phyloP scores from a whole-genome alignment of 2,329 filamentous ascomycete genomes.

The Fonsecaea monophora region DNA sequence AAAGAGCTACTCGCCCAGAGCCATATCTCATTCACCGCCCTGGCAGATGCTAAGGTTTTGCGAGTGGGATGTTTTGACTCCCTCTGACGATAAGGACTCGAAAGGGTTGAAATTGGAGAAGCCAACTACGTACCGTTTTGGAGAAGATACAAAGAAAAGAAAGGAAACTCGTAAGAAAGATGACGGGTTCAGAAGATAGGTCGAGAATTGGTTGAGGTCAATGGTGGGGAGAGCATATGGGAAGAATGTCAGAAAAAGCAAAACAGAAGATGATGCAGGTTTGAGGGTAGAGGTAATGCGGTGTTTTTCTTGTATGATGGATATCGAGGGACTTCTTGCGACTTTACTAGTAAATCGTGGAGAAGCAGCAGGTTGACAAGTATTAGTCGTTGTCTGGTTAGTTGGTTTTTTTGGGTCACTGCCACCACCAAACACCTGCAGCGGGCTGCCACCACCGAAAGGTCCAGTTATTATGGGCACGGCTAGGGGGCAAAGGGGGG shows the following conservation, averaged over 20 bases:
- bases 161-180: slow-evolving; percentile 14
- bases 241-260: slow-evolving; percentile 4
- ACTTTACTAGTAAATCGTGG: background rate
- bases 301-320: slow-evolving; percentile 7
- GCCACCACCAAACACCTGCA: slow-evolving; percentile 1
- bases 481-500: background rate
- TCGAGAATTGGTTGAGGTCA: background rate
- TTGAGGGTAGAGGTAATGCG: slow-evolving; percentile 1
- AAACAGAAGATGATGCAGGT: slow-evolving; percentile 6
- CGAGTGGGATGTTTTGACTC: slow-evolving; percentile 5
- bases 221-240: slow-evolving; percentile 12
- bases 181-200: slow-evolving; percentile 5
- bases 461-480: background rate
- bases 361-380: slow-evolving; percentile 4
- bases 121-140: slow-evolving; percentile 26
- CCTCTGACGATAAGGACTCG: slow-evolving; percentile 17
- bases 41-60: slow-evolving; percentile 7
- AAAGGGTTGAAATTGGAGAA: slow-evolving; percentile 25
- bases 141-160: slow-evolving; percentile 25
- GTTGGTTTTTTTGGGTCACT: background rate
- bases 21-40: slow-evolving; percentile 20
- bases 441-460: background rate
- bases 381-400: background rate
- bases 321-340: background rate
- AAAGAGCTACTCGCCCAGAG: slow-evolving; percentile 1